Evolutionary conservation across 2,329 filamentous ascomycete genomes (phyloP).

Genomic region (Lasiodiplodia sp.): DNA sequence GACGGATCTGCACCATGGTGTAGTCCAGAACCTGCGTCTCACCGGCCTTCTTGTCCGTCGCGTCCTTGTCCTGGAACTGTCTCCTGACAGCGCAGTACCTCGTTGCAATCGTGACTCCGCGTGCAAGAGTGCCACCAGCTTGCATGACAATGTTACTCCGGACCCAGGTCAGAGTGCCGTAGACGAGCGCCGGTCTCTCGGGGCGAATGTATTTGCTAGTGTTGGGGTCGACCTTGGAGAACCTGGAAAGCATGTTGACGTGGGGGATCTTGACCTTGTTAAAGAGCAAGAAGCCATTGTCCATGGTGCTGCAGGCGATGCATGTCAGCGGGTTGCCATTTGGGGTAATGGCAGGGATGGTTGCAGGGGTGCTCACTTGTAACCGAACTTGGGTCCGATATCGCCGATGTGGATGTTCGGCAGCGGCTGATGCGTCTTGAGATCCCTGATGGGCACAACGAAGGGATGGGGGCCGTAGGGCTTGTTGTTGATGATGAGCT

Average conservation of each 20-base stretch:
- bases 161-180: slow-evolving; percentile 79
- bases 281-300: slow-evolving; percentile 80
- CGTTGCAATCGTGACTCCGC: slow-evolving; percentile 79
- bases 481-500: slow-evolving; percentile 73
- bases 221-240: slow-evolving; percentile 71
- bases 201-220: slow-evolving; percentile 74
- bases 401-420: slow-evolving; percentile 77
- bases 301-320: slow-evolving; percentile 66
- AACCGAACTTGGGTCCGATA: slow-evolving; percentile 81
- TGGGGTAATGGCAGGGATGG: slow-evolving; percentile 10
- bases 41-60: slow-evolving; percentile 61
- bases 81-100: slow-evolving; percentile 76
- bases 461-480: slow-evolving; percentile 78
- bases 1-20: slow-evolving; percentile 78
- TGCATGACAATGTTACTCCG: slow-evolving; percentile 77
- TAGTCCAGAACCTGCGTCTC: slow-evolving; percentile 83
- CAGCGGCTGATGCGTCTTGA: slow-evolving; percentile 73
- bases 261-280: slow-evolving; percentile 80
- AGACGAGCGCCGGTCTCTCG: slow-evolving; percentile 71
- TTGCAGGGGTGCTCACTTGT: slow-evolving; percentile 58
- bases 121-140: slow-evolving; percentile 73
- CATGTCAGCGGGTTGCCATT: slow-evolving; percentile 8
- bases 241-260: slow-evolving; percentile 75
- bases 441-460: slow-evolving; percentile 75
- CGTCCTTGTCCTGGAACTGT: slow-evolving; percentile 81